phyloP scores from a whole-genome alignment of 441 rosid genomes.

The Gossypium aridum region DNA sequence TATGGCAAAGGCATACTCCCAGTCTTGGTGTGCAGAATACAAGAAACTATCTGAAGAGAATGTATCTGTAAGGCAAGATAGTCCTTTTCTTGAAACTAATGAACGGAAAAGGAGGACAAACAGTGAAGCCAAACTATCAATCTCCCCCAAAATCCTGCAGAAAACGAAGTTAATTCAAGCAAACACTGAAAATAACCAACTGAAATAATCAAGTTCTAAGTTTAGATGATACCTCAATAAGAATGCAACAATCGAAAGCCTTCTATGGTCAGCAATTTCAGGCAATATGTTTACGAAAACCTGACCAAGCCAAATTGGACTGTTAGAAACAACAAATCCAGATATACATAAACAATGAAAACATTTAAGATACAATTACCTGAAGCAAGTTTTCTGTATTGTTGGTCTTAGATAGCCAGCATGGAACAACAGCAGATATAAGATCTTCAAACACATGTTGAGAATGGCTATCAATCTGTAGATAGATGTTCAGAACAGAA shows the following conservation, averaged over 20 bases:
- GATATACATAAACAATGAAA: neutral
- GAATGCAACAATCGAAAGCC: constrained; percentile 67
- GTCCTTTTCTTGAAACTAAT: constrained; percentile 50
- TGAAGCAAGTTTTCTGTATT: constrained; percentile 57
- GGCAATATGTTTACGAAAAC: constrained; percentile 79
- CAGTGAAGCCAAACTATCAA: constrained; percentile 69
- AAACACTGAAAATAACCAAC: constrained; percentile 6
- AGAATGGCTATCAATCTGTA: constrained; percentile 79
- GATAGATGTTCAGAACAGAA: constrained; percentile 11
- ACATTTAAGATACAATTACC: constrained; percentile 36
- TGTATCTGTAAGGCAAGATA: constrained; percentile 29
- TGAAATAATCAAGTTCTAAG: neutral
- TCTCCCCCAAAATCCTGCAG: constrained; percentile 82
- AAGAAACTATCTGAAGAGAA: constrained; percentile 27
- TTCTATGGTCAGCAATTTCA: constrained; percentile 74
- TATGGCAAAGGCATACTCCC: constrained; percentile 79
- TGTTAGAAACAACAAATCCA: constrained; percentile 4
- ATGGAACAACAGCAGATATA: constrained; percentile 75
- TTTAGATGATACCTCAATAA: constrained; percentile 60
- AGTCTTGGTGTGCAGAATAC: constrained; percentile 46
- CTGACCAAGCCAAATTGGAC: constrained; percentile 36
- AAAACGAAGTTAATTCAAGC: constrained; percentile 18
- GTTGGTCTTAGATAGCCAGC: constrained; percentile 70
- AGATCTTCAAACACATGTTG: constrained; percentile 73
- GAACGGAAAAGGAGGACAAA: constrained; percentile 72